phyloP scores from a whole-genome alignment of 2,329 filamentous ascomycete genomes.

The Alternaria sp. region DNA sequence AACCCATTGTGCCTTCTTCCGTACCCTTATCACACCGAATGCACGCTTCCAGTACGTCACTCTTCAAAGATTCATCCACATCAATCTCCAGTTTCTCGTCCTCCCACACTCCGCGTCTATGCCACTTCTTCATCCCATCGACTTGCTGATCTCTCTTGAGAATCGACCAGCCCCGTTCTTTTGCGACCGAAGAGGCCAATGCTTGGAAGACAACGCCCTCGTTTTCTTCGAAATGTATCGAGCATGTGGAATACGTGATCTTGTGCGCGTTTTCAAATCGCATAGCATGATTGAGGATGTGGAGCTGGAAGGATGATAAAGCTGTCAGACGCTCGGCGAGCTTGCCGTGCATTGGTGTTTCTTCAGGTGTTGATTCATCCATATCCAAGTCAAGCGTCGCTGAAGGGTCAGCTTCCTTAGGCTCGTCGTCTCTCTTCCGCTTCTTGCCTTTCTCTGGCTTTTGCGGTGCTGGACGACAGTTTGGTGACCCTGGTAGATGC shows the following conservation, averaged over 20 bases:
- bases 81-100: slow-evolving; percentile 44
- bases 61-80: slow-evolving; percentile 42
- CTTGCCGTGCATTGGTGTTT: slow-evolving; percentile 44
- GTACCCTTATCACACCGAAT: slow-evolving; percentile 83
- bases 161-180: slow-evolving; percentile 76
- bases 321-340: slow-evolving; percentile 67
- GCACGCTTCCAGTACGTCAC: slow-evolving; percentile 70
- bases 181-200: slow-evolving; percentile 70
- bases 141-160: slow-evolving; percentile 75
- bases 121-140: slow-evolving; percentile 76
- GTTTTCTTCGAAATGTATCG: slow-evolving; percentile 85
- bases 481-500: slow-evolving; percentile 53
- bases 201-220: slow-evolving; percentile 80
- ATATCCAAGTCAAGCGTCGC: slow-evolving; percentile 30
- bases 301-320: slow-evolving; percentile 81
- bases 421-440: slow-evolving; percentile 34
- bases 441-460: slow-evolving; percentile 37
- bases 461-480: slow-evolving; percentile 27
- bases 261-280: slow-evolving; percentile 69
- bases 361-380: slow-evolving; percentile 46
- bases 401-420: slow-evolving; percentile 5
- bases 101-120: slow-evolving; percentile 62
- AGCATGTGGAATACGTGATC: slow-evolving; percentile 94
- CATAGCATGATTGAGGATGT: slow-evolving; percentile 83
- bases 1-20: slow-evolving; percentile 86